A percentile compares a stretch with the other conserved stretches of the same genome.
Evolutionary conservation across 2,329 filamentous ascomycete genomes (phyloP).

Genomic region (Fusarium bactridioides): DNA sequence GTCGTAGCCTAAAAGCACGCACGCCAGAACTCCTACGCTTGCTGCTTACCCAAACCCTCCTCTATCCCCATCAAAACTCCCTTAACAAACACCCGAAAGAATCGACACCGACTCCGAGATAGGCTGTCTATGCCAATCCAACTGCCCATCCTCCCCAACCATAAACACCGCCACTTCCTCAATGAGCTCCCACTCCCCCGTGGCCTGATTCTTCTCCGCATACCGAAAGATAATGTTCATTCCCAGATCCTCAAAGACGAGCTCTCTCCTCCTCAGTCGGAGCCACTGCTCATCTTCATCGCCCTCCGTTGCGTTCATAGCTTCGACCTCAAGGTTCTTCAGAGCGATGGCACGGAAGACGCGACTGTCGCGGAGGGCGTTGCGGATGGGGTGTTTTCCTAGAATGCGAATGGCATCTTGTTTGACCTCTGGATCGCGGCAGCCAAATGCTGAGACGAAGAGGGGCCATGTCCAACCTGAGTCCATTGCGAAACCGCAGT

Average conservation of each 20-base stretch:
- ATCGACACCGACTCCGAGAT: conserved; percentile 45
- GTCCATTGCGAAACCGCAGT: conserved; percentile 55
- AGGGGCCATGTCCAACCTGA: conserved; percentile 56
- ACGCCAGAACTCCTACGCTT: conserved; percentile 23
- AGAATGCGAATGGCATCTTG: conserved; percentile 53
- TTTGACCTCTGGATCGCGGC: conserved; percentile 49
- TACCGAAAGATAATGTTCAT: conserved; percentile 49
- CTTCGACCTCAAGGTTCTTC: conserved; percentile 49
- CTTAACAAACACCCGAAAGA: conserved; percentile 35
- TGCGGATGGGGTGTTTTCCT: conserved; percentile 51
- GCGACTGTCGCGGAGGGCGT: conserved; percentile 54
- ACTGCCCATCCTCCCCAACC: conserved; percentile 42
- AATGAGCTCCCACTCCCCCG: conserved; percentile 48
- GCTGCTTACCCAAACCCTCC: background rate
- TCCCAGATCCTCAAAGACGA: conserved; percentile 51
- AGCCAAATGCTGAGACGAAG: conserved; percentile 52
- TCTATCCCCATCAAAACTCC: background rate
- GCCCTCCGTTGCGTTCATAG: conserved; percentile 44
- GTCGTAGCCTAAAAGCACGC: conserved; percentile 12
- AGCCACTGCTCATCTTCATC: conserved; percentile 50
- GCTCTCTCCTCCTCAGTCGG: conserved; percentile 48
- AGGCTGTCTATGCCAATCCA: conserved; percentile 49
- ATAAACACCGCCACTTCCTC: conserved; percentile 49
- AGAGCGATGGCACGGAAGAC: conserved; percentile 51
- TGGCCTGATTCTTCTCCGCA: conserved; percentile 42